Percentiles rank a stretch among this genome's conserved stretches.
phyloP scores from a whole-genome alignment of 2,329 filamentous ascomycete genomes.

The Trichoderma lentiforme region DNA sequence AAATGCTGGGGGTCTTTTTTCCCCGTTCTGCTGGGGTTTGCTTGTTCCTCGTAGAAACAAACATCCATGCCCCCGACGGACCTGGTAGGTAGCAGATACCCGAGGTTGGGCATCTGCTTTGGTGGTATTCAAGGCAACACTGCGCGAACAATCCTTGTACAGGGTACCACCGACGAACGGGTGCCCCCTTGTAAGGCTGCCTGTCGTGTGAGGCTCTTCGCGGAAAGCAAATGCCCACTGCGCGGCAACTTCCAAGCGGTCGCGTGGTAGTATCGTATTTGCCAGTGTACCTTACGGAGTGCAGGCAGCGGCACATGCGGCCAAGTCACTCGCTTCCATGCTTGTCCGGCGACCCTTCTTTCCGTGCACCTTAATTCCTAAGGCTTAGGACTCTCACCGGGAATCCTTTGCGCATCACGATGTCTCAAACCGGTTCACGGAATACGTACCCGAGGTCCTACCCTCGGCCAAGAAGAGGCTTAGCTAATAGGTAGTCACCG shows the following conservation, averaged over 20 bases:
- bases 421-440: background rate
- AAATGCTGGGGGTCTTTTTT: background rate
- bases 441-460: background rate
- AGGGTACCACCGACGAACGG: background rate
- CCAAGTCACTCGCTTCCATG: background rate
- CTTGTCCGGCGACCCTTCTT: background rate
- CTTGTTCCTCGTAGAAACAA: background rate
- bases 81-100: background rate
- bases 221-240: background rate
- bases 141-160: background rate
- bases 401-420: background rate
- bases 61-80: background rate
- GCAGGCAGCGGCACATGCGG: background rate
- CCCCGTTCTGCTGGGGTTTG: background rate
- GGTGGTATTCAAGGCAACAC: background rate
- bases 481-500: background rate
- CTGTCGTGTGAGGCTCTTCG: slow-evolving; percentile 2
- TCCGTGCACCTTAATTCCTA: background rate
- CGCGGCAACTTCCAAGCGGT: background rate
- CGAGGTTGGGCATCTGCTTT: background rate
- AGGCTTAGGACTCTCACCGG: background rate
- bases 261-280: background rate
- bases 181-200: background rate
- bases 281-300: background rate
- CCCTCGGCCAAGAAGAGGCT: background rate